Base-by-base conservation (phyloP, 164 flowering plant species). In the Macadamia tetraphylla region DNA sequence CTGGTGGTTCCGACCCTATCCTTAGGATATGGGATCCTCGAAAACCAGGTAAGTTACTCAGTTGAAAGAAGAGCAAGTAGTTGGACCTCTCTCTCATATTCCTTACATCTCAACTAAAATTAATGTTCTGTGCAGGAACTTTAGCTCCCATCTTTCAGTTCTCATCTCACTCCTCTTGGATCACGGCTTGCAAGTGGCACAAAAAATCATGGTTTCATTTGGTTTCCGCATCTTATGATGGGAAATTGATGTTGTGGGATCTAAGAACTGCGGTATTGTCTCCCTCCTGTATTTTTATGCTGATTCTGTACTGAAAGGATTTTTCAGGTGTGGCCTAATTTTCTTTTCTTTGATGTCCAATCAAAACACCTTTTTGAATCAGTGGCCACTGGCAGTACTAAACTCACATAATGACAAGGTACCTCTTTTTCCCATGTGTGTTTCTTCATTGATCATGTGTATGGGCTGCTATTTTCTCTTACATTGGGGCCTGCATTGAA, bases 1-100 rank as follows among this genome's bases (percentile, higher is more conserved):
- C 91, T 59, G 98, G 95, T 60, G 89, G 91, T 73, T 92, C 98
- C 69, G 98, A 94, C 66, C 84, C 89, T n/a, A 68, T 84, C 67
- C 80, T 94, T 65, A 80, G 95, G 77, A 79, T 94, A 69, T 94
- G 98, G 99, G 99, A 94, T 86, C 95, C 98, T 74, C 94, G 99
- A 58, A 92, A 87, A 78, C 97, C 97, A 83, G 98, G 98, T 87
- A 1, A 64, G 29, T 64, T 52, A 35, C 40, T 35, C 40, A 35
- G 40, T 35, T 35, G 40, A 35, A 35, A 5, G 40, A 35, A 35
- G 40, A 35, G 3, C 40, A 35, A 35, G 40, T 35, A 35, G 40
- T 35, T 35, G 5, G 40, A 35, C 44, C 18, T 29, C 31, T 44
- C 32, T 64, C 17, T 13, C 51, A 8, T 6, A 12, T 14, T 49